Conservation (phyloP, 2,329 filamentous ascomycete species). For the Colletotrichum sp. region DNA sequence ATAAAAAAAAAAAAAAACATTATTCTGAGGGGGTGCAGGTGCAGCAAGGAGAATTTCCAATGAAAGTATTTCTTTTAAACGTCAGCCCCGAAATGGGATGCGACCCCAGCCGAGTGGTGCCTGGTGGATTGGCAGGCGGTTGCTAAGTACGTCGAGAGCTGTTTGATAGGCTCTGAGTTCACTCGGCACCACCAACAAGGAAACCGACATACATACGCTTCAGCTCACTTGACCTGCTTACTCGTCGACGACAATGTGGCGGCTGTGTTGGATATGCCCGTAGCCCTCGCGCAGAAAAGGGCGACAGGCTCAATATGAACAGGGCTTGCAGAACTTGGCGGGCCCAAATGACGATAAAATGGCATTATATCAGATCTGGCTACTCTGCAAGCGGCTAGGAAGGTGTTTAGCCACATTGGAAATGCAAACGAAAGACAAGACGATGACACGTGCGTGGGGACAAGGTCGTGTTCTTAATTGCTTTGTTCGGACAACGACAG, state of each 20-base stretch:
- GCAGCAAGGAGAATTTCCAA: constrained; percentile 2
- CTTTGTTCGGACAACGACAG: constrained; percentile 44
- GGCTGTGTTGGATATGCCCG: background rate
- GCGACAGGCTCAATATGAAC: background rate
- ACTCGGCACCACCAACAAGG: constrained; percentile 15
- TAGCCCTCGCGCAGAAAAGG: background rate
- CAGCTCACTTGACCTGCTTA: constrained; percentile 32
- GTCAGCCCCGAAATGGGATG: constrained; percentile 10
- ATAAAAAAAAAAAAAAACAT: background rate
- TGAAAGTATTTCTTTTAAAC: constrained; percentile 8
- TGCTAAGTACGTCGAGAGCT: background rate
- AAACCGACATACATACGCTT: constrained; percentile 29
- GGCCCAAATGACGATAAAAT: background rate
- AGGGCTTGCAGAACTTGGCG: background rate
- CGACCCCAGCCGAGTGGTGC: background rate
- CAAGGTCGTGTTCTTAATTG: constrained; percentile 12
- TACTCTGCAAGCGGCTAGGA: background rate
- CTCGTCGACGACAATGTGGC: background rate
- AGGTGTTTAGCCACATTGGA: background rate
- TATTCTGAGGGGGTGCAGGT: background rate
- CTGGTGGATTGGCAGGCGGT: constrained; percentile 1
- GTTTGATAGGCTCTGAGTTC: constrained; percentile 23
- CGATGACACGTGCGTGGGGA: background rate
- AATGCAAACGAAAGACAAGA: background rate
- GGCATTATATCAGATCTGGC: background rate